Percentiles rank a stretch among this genome's conserved stretches.
Evolutionary conservation across 2,329 filamentous ascomycete species (phyloP).

Genomic region (Chaetomium olivaceum): DNA sequence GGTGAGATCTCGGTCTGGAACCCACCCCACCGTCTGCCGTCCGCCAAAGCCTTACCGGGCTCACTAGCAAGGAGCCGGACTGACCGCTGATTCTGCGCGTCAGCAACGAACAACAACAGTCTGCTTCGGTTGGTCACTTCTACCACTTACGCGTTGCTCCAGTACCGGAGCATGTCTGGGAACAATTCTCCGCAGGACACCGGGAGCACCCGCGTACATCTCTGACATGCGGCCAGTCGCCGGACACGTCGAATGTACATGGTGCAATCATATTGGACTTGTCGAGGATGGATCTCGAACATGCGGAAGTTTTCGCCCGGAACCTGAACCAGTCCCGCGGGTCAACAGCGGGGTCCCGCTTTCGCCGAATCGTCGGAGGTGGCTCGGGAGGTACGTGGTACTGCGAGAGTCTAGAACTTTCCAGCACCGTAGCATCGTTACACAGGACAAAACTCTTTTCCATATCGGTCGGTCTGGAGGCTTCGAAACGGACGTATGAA

Average conservation of each 20-base stretch:
- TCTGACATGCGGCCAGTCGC: neutral
- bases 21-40: neutral
- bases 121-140: neutral
- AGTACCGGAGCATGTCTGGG: neutral
- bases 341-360: constrained; percentile 10
- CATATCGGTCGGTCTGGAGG: neutral
- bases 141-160: neutral
- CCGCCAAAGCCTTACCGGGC: neutral
- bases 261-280: neutral
- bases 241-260: neutral
- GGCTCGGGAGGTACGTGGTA: no score
- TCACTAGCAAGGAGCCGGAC: neutral
- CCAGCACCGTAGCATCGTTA: neutral
- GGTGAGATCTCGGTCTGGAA: neutral
- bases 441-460: neutral
- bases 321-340: constrained; percentile 8
- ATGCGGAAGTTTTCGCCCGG: constrained; percentile 4
- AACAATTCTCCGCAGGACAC: neutral
- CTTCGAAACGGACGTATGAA: neutral
- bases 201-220: neutral
- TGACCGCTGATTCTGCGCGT: neutral
- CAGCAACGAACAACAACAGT: neutral
- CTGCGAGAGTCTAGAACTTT: neutral
- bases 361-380: neutral
- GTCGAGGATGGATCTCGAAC: neutral